phyloP scores from a whole-genome alignment of 805 yeast genomes.

The Starmera dryadoides region DNA sequence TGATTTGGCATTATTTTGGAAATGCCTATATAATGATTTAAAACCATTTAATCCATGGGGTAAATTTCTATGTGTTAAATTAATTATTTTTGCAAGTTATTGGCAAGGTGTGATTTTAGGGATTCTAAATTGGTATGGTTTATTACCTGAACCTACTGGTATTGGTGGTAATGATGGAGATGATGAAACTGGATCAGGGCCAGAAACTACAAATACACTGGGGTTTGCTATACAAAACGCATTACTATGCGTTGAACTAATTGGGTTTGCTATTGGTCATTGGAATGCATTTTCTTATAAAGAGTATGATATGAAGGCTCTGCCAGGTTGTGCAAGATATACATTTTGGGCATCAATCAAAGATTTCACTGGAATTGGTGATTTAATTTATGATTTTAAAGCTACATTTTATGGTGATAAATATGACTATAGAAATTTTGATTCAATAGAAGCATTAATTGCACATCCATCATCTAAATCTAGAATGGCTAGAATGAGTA shows the following conservation, averaged over 20 bases:
- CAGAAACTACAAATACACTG: slow-evolving; percentile 15
- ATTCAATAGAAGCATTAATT: slow-evolving; percentile 64
- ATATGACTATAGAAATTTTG: slow-evolving; percentile 79
- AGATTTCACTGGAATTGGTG: slow-evolving; percentile 75
- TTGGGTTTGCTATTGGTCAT: slow-evolving; percentile 85
- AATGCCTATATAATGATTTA: slow-evolving; percentile 72
- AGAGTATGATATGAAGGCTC: slow-evolving; percentile 53
- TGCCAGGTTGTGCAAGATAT: slow-evolving; percentile 68
- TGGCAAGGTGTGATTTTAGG: slow-evolving; percentile 79
- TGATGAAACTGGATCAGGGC: slow-evolving; percentile 25
- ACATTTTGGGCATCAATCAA: slow-evolving; percentile 54
- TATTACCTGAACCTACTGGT: slow-evolving; percentile 16
- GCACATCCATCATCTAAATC: slow-evolving; percentile 64
- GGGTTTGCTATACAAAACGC: slow-evolving; percentile 71
- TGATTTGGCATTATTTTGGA: slow-evolving; percentile 88
- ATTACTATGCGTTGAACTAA: slow-evolving; percentile 72
- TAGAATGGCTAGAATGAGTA: slow-evolving; percentile 61
- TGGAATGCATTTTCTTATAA: slow-evolving; percentile 75
- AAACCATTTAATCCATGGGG: slow-evolving; percentile 82
- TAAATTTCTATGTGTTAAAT: slow-evolving; percentile 86
- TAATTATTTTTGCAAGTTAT: slow-evolving; percentile 93
- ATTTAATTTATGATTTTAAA: slow-evolving; percentile 71
- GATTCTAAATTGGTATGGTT: slow-evolving; percentile 40
- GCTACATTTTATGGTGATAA: slow-evolving; percentile 59
- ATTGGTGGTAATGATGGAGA: slow-evolving; percentile 16